These are phyloP conservation scores for Sporisorium graminicola DNA, from an alignment of 1,284 basidiomycete species.

Conservation along the genomic window DNA sequence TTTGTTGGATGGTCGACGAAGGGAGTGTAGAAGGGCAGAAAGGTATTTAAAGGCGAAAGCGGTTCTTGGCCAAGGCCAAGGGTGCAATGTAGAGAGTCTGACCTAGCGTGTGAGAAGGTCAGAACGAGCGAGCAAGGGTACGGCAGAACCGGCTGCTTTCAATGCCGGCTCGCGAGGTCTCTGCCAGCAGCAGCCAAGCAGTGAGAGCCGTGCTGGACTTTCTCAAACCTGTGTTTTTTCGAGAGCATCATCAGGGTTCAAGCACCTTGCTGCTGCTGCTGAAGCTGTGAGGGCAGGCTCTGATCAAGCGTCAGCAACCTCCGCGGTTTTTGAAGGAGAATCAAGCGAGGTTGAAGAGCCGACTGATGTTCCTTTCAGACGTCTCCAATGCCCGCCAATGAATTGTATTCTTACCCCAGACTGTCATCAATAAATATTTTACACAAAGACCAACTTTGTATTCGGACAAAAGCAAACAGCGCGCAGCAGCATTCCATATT, in stretches of 20 bases:
- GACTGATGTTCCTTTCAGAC: slow-evolving; percentile 4
- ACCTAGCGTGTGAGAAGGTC: too few species aligned
- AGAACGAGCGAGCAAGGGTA: too few species aligned
- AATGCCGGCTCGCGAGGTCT: slow-evolving; percentile 7
- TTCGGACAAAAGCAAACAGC: background rate
- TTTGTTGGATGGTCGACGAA: background rate
- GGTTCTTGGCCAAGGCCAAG: too few species aligned
- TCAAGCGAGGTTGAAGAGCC: slow-evolving; percentile 33
- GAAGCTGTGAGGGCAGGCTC: too few species aligned
- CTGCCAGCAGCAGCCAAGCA: slow-evolving; percentile 10
- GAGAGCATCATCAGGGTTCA: slow-evolving; percentile 8
- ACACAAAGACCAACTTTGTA: background rate
- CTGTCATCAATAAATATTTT: background rate
- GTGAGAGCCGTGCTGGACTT: too few species aligned
- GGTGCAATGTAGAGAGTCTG: too few species aligned
- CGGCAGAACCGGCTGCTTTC: slow-evolving; percentile 26
- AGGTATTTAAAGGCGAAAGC: slow-evolving; percentile 15
- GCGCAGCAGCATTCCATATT: too few species aligned
- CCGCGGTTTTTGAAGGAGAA: background rate
- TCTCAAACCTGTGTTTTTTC: too few species aligned
- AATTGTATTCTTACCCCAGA: slow-evolving; percentile 14
- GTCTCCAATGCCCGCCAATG: too few species aligned
- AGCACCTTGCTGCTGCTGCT: too few species aligned
- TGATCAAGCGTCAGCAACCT: too few species aligned
- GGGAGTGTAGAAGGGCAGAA: background rate